These are phyloP conservation scores for Dryadomyces sulphureus DNA, from an alignment of 2,329 filamentous ascomycete genomes.

Conservation along the genomic window DNA sequence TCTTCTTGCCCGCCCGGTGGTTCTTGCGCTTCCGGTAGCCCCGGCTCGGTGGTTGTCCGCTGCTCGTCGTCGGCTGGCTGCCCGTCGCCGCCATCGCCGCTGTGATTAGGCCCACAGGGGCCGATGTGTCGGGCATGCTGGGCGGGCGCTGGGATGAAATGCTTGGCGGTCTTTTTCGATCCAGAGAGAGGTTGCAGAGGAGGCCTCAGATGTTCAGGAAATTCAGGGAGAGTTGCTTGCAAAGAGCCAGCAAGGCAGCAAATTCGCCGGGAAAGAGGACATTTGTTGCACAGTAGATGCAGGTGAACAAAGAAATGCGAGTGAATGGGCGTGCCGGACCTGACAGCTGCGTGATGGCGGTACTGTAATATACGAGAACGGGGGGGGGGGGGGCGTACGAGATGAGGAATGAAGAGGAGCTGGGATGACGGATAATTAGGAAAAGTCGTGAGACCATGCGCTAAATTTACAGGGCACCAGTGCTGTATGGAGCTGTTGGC, in stretches of 20 bases:
- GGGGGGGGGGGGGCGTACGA: no score
- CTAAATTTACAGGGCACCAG: no score
- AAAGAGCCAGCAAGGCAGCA: neutral
- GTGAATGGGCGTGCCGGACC: no score
- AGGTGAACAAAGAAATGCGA: neutral
- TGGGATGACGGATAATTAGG: no score
- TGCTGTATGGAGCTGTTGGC: no score
- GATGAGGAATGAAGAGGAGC: no score
- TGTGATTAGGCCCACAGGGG: neutral
- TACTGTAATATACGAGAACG: no score
- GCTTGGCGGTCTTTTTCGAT: neutral
- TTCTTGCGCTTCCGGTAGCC: conserved; percentile 47
- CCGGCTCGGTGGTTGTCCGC: neutral
- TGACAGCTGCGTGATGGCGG: no score
- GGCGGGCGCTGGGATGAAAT: no score
- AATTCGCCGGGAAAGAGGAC: neutral
- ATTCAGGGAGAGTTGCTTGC: neutral
- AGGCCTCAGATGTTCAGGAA: neutral
- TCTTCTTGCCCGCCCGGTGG: conserved; percentile 66
- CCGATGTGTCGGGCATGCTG: neutral
- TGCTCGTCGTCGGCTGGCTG: neutral
- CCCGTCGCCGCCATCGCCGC: neutral
- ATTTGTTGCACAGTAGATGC: neutral
- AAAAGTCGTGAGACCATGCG: no score
- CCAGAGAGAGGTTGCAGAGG: neutral